phyloP scores from a whole-genome alignment of 2,329 filamentous ascomycete species.

The Cercospora nicotianae region DNA sequence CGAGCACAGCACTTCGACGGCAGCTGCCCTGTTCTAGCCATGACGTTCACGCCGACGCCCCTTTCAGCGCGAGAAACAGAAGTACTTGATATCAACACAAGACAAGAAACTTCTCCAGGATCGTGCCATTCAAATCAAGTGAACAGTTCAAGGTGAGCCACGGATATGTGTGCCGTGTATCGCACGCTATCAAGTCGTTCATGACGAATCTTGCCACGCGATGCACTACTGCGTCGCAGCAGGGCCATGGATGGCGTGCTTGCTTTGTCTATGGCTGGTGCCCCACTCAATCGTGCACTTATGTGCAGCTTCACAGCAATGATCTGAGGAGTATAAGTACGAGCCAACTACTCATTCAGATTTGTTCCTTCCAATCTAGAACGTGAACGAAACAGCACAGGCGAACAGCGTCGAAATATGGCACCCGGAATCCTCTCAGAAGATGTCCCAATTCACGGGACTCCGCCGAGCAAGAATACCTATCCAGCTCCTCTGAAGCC shows the following conservation, averaged over 20 bases:
- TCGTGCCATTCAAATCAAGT: not conserved
- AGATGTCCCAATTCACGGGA: conserved; percentile 8
- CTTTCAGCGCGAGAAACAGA: too few species aligned
- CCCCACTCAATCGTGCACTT: not conserved
- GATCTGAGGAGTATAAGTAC: not conserved
- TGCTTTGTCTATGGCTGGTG: not conserved
- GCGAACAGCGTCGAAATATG: conserved; percentile 10
- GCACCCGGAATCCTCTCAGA: conserved; percentile 24
- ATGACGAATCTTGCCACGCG: not conserved
- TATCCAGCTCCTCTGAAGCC: conserved; percentile 48
- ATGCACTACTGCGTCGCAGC: not conserved
- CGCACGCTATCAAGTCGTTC: not conserved
- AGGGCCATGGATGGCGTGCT: conserved; percentile 6
- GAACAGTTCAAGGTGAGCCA: not conserved
- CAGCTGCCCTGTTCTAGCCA: not conserved
- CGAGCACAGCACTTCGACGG: not conserved
- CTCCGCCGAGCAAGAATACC: conserved; percentile 1
- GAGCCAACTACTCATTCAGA: not conserved
- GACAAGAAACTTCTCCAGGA: not conserved
- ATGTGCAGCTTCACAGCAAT: not conserved
- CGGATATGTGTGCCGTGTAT: not conserved
- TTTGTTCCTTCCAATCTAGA: not conserved
- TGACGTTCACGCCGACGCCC: too few species aligned
- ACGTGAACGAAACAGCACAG: not conserved
- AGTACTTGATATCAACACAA: not conserved